These are phyloP conservation scores for Boletellus deceptivus DNA, from an alignment of 1,284 basidiomycete genomes.

Conservation along the genomic window DNA sequence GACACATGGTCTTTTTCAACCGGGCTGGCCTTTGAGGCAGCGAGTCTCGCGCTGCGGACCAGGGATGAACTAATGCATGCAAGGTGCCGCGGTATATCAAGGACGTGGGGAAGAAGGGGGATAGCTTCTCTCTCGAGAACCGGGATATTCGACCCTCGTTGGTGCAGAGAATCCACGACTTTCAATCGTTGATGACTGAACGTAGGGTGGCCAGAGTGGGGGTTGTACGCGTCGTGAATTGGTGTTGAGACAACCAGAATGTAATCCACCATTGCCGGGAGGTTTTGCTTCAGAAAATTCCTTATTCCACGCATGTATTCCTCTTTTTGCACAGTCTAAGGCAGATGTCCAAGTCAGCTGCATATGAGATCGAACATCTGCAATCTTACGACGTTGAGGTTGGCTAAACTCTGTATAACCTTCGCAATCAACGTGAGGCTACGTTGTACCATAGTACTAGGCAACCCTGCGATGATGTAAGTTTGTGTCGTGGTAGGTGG, in stretches of 20 bases:
- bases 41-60: slow-evolving; percentile 53
- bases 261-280: slow-evolving; percentile 72
- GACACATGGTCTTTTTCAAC: slow-evolving; percentile 25
- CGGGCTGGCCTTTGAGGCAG: slow-evolving; percentile 33
- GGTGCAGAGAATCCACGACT: slow-evolving; percentile 53
- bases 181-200: slow-evolving; percentile 52
- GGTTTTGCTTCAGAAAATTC: slow-evolving; percentile 58
- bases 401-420: slow-evolving; percentile 77
- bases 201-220: slow-evolving; percentile 27
- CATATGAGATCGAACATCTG: neutral
- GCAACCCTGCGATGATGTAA: slow-evolving; percentile 50
- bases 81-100: slow-evolving; percentile 71
- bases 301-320: slow-evolving; percentile 70
- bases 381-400: slow-evolving; percentile 63
- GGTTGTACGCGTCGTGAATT: slow-evolving; percentile 34
- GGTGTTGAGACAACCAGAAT: slow-evolving; percentile 67
- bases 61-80: slow-evolving; percentile 73
- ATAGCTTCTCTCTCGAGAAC: slow-evolving; percentile 66
- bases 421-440: slow-evolving; percentile 78
- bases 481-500: neutral
- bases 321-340: slow-evolving; percentile 64
- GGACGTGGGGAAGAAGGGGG: slow-evolving; percentile 62
- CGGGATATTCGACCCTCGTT: slow-evolving; percentile 51
- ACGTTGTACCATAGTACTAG: slow-evolving; percentile 61
- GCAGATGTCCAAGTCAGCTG: slow-evolving; percentile 5